Base-by-base conservation (phyloP, 2,329 filamentous ascomycete species). In the Xylariomycetidae sp. region DNA sequence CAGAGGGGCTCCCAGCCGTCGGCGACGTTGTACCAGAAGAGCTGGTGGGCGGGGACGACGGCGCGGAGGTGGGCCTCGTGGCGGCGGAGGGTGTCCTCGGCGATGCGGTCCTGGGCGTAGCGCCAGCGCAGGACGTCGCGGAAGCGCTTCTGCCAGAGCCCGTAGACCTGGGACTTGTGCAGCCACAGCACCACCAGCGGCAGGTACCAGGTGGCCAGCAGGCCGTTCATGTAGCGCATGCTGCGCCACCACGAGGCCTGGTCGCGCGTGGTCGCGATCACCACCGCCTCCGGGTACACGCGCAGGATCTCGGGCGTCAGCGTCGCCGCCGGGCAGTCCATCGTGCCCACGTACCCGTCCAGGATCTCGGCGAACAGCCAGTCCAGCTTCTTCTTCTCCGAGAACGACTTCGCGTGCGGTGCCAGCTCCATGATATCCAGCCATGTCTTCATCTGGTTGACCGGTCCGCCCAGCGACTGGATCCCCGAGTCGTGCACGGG, bases 231-330 rank as follows among this genome's bases (percentile, higher is more conserved):
- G 34, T 52, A 40, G 30, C 42, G 43, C 56, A 58, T 57, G 38
- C 50, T 61, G 39, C 47, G 49, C 57, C 58, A 61, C 61, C 61
- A 64, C 3, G 54, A 53, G 22, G 47, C 46, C 26, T 57, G 48
- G 36, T 61, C 55, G 31, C 63, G 53, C 2, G 58, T 61, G 10
- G 64, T 67, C 40, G 57, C 62, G 33, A 73, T 61, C 19, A 72
- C 66, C 32, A 64, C 59, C 13, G 69, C 68, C 23, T 70, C 59
- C 0, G 69, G 69, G 42, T 68, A 72, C 20, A 70, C 48, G 23
- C 63, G 57, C 48, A 72, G 52, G 33, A 72, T 55, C 40, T 72
- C 66, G 25, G 63, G 60, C 14, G 54, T 60, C 12, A 72, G 58
- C 14, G 60, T 48, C 20, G 44, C 56, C 4, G 59, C 58, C 2